Conservation (phyloP, 1,139 yeast genomes). For the Suhomyces panamericanus region DNA sequence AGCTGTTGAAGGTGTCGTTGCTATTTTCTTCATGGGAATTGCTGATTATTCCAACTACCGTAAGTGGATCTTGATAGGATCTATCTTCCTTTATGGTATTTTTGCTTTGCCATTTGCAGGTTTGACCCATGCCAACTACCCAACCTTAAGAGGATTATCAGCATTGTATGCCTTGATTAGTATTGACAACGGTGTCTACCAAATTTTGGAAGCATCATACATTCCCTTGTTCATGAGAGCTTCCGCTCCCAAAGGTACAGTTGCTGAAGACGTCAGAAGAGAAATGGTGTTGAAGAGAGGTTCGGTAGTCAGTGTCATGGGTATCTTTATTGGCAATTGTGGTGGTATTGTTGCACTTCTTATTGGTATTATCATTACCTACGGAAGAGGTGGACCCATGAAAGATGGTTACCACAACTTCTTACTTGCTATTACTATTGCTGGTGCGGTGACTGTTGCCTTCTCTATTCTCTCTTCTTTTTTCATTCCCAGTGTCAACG, state of each 20-base stretch:
- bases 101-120: constrained; percentile 44
- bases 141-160: constrained; percentile 27
- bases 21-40: constrained; percentile 42
- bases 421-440: constrained; percentile 42
- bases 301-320: constrained; percentile 41
- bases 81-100: constrained; percentile 36
- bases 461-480: constrained; percentile 29
- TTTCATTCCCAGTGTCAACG: constrained; percentile 36
- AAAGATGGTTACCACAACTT: constrained; percentile 37
- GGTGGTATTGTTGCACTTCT: constrained; percentile 44
- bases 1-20: constrained; percentile 39
- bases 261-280: constrained; percentile 29
- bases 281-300: constrained; percentile 34
- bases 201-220: constrained; percentile 45
- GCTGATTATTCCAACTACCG: constrained; percentile 47
- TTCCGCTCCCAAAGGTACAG: constrained; percentile 16
- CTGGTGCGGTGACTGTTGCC: constrained; percentile 38
- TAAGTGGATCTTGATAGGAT: constrained; percentile 32
- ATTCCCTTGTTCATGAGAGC: constrained; percentile 47
- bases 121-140: constrained; percentile 24
- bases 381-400: constrained; percentile 28
- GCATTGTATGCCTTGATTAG: constrained; percentile 35
- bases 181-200: constrained; percentile 35
- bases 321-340: constrained; percentile 37
- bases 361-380: constrained; percentile 42